These are phyloP conservation scores for Parsonsia alboflavescens DNA, from an alignment of 257 asterid species.

Conservation along the genomic window DNA sequence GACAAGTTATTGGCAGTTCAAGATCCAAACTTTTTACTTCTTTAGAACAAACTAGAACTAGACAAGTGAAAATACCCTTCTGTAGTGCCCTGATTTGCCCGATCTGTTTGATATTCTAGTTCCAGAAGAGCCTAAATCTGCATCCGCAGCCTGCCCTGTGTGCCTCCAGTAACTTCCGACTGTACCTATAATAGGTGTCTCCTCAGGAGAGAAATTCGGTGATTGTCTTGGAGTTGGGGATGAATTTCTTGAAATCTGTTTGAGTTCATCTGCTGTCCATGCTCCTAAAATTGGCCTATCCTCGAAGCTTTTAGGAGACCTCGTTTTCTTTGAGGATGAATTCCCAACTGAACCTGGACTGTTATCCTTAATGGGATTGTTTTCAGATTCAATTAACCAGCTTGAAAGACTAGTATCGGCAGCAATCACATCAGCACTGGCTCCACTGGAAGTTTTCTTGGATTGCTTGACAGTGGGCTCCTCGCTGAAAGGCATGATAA, in stretches of 20 bases:
- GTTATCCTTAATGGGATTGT: conserved; percentile 16
- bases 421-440: conserved; percentile 19
- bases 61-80: neutral
- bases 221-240: conserved; percentile 25
- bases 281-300: conserved; percentile 36
- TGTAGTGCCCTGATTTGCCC: neutral
- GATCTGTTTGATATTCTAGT: conserved; percentile 1
- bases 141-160: conserved; percentile 15
- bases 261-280: conserved; percentile 20
- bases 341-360: conserved; percentile 28
- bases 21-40: neutral
- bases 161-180: conserved; percentile 49
- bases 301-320: conserved; percentile 23
- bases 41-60: neutral
- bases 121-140: conserved; percentile 13
- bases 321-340: conserved; percentile 35
- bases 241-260: conserved; percentile 21
- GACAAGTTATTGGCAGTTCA: neutral
- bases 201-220: conserved; percentile 24
- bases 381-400: conserved; percentile 51
- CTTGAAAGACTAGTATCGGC: conserved; percentile 67
- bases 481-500: conserved; percentile 1
- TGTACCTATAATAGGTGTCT: conserved; percentile 33
- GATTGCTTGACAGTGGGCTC: conserved; percentile 20
- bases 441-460: neutral